These are phyloP conservation scores for Platanthera zijinensis DNA, from an alignment of 106 monocot species.

Conservation along the genomic window DNA sequence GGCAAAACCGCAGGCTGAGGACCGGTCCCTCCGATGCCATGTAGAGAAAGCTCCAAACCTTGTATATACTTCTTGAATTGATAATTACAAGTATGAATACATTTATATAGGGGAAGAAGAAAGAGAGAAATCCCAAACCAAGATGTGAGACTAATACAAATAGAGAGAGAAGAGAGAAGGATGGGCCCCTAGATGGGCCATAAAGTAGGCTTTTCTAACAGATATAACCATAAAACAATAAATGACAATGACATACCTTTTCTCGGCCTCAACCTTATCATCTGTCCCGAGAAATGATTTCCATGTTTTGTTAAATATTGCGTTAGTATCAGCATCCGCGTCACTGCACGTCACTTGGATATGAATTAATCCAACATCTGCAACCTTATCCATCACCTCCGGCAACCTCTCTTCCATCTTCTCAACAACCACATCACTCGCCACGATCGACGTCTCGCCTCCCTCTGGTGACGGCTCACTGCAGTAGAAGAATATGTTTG, in stretches of 20 bases:
- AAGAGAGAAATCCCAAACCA: too few relatives aligned
- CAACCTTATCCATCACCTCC: slow-evolving; percentile 13
- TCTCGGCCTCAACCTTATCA: slow-evolving; percentile 15
- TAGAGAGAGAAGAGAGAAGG: too few relatives aligned
- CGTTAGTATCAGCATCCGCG: not conserved
- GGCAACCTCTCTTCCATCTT: slow-evolving; percentile 26
- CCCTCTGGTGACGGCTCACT: slow-evolving; percentile 10
- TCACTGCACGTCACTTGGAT: not conserved
- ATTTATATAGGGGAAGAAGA: too few relatives aligned
- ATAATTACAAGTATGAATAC: too few relatives aligned
- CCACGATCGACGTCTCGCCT: slow-evolving; percentile 18
- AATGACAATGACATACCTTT: slow-evolving; percentile 8
- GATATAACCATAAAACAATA: not conserved
- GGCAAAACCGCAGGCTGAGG: too few relatives aligned
- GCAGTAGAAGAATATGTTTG: slow-evolving; percentile 40
- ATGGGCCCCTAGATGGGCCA: too few relatives aligned
- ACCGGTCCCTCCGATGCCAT: too few relatives aligned
- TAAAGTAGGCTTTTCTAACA: too few relatives aligned
- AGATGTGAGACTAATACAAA: too few relatives aligned
- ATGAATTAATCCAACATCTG: not conserved
- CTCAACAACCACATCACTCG: slow-evolving; percentile 20
- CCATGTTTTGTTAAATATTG: not conserved
- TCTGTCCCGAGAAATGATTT: slow-evolving; percentile 9
- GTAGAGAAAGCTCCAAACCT: too few relatives aligned
- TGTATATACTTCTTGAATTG: too few relatives aligned